Base-by-base conservation (phyloP, 2,329 filamentous ascomycete species). In the Nannizziopsis arthrosporioides region DNA sequence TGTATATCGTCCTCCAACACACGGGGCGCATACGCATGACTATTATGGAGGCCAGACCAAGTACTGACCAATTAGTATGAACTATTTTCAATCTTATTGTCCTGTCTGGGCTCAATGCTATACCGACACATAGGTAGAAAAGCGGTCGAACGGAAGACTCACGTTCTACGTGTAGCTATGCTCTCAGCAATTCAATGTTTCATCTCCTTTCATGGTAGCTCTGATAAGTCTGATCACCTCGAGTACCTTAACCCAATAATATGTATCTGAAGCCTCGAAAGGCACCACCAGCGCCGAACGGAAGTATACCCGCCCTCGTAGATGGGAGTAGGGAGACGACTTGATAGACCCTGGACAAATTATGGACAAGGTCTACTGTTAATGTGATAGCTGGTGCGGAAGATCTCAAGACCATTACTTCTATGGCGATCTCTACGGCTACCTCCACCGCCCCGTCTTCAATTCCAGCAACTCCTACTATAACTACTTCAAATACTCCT, bases 11-110 rank as follows among this genome's bases (percentile, higher is more conserved):
- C 49, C 53, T 27, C 53, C 55, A n/a, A 48, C 51, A 5, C 49
- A 56, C 15, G 54, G 53, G 3, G 51, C 53, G 5, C 53, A 56
- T 44, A 55, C 53, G 3, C 55, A 56, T 41, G 50, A 54, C 46
- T 55, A 56, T 44, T 54, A 55, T 45, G 41, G 51, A n/a, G 45
- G 44, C 5, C 39, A 48, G 27, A 47, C 34, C 27, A 32, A 30
- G 22, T 5, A 15, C 7, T 47, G 27, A 38, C 22, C 3, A 27
- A 7, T 27, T 27, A 7, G 22, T 27, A 27, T 27, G 22, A 43
- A 10, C 30, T 10, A 19, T 19, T 19, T 8, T 40, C 12, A 15
- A 9, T 15, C 15, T 14, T 10, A 38, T 2, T 11, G 2, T 12
- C 12, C 27, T 44, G 7, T 19, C 12, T 7, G 7, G 22, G 22